Evolutionary conservation across 164 flowering plant genomes (phyloP).

Genomic region (Saururus chinensis): DNA sequence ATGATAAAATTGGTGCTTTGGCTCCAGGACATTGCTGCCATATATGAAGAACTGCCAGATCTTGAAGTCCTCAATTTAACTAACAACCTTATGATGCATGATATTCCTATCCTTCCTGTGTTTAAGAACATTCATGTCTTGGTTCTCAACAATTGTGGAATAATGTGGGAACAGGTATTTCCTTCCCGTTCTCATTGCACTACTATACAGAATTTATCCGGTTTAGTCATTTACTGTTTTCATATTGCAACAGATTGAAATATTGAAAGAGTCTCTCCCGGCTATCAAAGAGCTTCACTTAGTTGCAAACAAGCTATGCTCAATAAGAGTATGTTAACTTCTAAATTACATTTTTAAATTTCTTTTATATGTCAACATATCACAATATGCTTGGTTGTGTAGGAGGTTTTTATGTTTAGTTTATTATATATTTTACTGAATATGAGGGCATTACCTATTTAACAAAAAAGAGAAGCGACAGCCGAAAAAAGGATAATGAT

Average conservation of each 20-base stretch:
- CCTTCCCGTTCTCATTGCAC: not conserved
- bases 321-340: conserved; percentile 35
- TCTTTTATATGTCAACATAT: too few species aligned
- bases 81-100: conserved; percentile 40
- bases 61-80: conserved; percentile 64
- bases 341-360: too few species aligned
- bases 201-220: not conserved
- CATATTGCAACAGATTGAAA: conserved; percentile 50
- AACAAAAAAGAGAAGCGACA: too few species aligned
- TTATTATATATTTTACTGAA: too few species aligned
- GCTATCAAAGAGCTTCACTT: conserved; percentile 72
- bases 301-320: conserved; percentile 64
- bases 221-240: not conserved
- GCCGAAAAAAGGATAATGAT: too few species aligned
- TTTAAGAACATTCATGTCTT: conserved; percentile 47
- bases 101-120: conserved; percentile 30
- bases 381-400: not conserved
- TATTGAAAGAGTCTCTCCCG: conserved; percentile 54
- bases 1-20: not conserved
- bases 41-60: conserved; percentile 57
- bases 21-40: conserved; percentile 52
- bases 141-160: conserved; percentile 66
- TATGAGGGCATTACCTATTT: too few species aligned
- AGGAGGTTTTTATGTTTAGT: not conserved
- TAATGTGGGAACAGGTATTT: conserved; percentile 71